phyloP scores from a whole-genome alignment of 2,329 filamentous ascomycete genomes.

The Colletotrichum nymphaeae region DNA sequence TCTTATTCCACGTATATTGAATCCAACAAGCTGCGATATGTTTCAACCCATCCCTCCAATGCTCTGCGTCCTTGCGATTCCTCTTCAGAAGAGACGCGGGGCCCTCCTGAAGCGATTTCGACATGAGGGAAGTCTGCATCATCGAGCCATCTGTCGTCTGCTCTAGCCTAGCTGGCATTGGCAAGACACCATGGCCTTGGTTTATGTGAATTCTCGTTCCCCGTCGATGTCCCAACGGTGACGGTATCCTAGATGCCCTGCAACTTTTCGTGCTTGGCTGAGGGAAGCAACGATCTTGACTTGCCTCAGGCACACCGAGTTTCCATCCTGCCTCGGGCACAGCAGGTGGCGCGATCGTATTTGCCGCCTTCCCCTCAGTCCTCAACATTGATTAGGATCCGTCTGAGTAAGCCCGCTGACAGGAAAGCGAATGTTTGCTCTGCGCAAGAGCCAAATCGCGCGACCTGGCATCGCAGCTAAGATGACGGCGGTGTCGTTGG shows the following conservation, averaged over 20 bases:
- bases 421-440: too few species aligned
- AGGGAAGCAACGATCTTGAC: neutral
- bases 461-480: neutral
- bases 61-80: neutral
- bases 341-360: neutral
- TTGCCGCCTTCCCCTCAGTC: neutral
- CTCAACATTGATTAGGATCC: neutral
- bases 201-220: neutral
- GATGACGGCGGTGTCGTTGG: neutral
- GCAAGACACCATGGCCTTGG: neutral
- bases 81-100: neutral
- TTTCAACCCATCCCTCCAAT: neutral
- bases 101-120: neutral
- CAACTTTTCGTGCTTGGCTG: neutral
- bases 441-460: too few species aligned
- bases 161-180: neutral
- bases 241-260: neutral
- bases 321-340: neutral
- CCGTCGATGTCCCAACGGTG: neutral
- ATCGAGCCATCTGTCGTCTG: neutral
- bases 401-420: neutral
- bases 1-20: neutral
- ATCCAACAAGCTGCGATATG: neutral
- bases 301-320: neutral
- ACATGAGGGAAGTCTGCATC: neutral